Evolutionary conservation across 1,284 basidiomycete genomes (phyloP), one percentile per base, ranked within the genome.

Genomic region (Limonomyces culmigenus): DNA sequence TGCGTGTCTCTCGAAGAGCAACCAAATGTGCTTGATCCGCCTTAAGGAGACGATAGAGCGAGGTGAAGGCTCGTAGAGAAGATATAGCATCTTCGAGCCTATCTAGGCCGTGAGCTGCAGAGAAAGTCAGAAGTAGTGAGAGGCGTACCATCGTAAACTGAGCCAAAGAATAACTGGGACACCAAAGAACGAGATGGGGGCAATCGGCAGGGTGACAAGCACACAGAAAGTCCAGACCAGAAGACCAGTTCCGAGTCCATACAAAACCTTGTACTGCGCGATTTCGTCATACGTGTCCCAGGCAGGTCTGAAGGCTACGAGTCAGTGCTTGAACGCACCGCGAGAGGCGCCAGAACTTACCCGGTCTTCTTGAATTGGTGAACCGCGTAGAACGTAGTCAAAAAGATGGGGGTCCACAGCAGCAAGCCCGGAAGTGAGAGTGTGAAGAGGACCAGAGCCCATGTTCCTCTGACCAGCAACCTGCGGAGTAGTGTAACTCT

Each of bases 261-360:
- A 84, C 19, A 79, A 69, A 35, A 89, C 73, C 52, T 89, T 89
- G 50, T 84, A 83, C 50, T 89, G 84, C 3, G 85, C 83, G 43
- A 89, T 83, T 53, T 88, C 81, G 47, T 86, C 83, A 63, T 69
- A 85, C 0, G 79, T 84, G 47, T 86, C 77, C 59, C 75, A 80
- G n/a, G 23, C 23, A n/a, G 8, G n/a, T 27, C 8, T n/a, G 23
- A 27, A 27, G 8, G 23, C n/a, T n/a, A 27, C 8, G 23, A 27
- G 23, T 27, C n/a, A n/a, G 23, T 27, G 8, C 23, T 27, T n/a
- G 23, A 27, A 27, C 23, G 8, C 23, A 27, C n/a, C n/a, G n/a
- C n/a, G 23, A n/a, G n/a, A n/a, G 23, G 23, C 23, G 23, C 8
- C 23, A 27, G 8, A 8, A 27, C 23, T 27, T 27, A 27, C 23